Evolutionary conservation across 139 green algal species (phyloP).

Genomic region (Chlamydomonas incerta): DNA sequence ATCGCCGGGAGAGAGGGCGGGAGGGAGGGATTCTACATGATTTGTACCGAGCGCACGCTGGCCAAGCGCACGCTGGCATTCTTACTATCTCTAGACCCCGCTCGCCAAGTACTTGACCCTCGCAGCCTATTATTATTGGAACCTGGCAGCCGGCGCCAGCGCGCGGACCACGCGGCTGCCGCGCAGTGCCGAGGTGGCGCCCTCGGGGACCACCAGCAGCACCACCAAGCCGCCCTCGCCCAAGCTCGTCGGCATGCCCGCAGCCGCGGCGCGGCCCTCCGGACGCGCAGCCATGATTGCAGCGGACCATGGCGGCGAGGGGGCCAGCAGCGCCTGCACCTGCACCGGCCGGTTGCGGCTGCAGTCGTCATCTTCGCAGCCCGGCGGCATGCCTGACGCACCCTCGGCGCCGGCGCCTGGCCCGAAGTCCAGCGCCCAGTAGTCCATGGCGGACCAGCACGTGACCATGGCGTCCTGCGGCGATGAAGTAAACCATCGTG

Average conservation of each 20-base stretch:
- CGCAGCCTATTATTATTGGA: constrained; percentile 15
- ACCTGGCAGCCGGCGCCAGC: constrained; percentile 30
- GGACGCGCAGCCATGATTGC: constrained; percentile 44
- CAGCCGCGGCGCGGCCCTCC: background rate
- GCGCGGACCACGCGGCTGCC: constrained; percentile 23
- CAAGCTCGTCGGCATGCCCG: too few species aligned
- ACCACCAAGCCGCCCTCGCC: constrained; percentile 28
- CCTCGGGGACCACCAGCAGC: constrained; percentile 43
- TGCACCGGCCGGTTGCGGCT: constrained; percentile 32
- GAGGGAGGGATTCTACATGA: too few species aligned
- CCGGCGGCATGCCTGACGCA: too few species aligned
- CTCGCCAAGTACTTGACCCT: too few species aligned
- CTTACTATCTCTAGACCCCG: too few species aligned
- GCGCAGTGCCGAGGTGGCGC: constrained; percentile 24
- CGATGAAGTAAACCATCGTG: background rate
- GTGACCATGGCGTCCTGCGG: constrained; percentile 54
- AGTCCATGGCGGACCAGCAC: constrained; percentile 52
- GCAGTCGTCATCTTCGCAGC: too few species aligned
- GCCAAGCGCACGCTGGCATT: background rate
- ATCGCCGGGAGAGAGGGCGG: too few species aligned
- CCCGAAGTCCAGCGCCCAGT: constrained; percentile 55
- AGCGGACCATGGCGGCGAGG: constrained; percentile 50
- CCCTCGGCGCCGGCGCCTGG: background rate
- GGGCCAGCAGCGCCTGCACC: constrained; percentile 42
- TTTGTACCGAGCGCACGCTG: too few species aligned